Evolutionary conservation across 2,329 filamentous ascomycete species (phyloP).

Genomic region (Lecanicillium sp.): DNA sequence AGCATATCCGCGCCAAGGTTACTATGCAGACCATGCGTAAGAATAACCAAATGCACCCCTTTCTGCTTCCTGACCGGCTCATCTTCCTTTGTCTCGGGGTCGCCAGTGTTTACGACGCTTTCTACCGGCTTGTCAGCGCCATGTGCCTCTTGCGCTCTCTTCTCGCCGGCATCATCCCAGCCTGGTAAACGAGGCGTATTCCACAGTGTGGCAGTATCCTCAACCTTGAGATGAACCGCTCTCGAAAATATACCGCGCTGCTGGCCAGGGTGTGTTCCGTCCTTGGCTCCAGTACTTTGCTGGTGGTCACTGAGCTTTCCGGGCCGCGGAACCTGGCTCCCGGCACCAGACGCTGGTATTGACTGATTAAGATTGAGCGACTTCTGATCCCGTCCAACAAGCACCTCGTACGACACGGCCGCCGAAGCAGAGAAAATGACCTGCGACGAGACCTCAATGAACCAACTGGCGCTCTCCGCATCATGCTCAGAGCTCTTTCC

Average conservation of each 20-base stretch:
- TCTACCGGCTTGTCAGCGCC: slow-evolving; percentile 24
- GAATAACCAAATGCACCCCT: slow-evolving; percentile 80
- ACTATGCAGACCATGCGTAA: slow-evolving; percentile 93
- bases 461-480: slow-evolving; percentile 63
- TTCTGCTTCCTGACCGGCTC: slow-evolving; percentile 47
- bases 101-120: slow-evolving; percentile 23
- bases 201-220: slow-evolving; percentile 87
- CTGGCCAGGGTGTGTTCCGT: slow-evolving; percentile 53
- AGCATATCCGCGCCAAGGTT: slow-evolving; percentile 96
- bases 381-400: slow-evolving; percentile 78
- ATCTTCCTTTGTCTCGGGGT: slow-evolving; percentile 18
- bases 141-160: slow-evolving; percentile 14
- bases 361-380: slow-evolving; percentile 59
- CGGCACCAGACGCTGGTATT: slow-evolving; percentile 35
- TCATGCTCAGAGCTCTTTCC: slow-evolving; percentile 36
- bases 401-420: slow-evolving; percentile 77
- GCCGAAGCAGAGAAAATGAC: slow-evolving; percentile 89
- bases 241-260: slow-evolving; percentile 75
- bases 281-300: slow-evolving; percentile 47
- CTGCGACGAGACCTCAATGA: slow-evolving; percentile 86
- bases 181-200: slow-evolving; percentile 78
- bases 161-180: slow-evolving; percentile 39
- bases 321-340: slow-evolving; percentile 47
- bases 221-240: slow-evolving; percentile 67
- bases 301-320: slow-evolving; percentile 73